phyloP scores from a whole-genome alignment of 495 filamentous ascomycete genomes.

The Bryoglossum gracile region DNA sequence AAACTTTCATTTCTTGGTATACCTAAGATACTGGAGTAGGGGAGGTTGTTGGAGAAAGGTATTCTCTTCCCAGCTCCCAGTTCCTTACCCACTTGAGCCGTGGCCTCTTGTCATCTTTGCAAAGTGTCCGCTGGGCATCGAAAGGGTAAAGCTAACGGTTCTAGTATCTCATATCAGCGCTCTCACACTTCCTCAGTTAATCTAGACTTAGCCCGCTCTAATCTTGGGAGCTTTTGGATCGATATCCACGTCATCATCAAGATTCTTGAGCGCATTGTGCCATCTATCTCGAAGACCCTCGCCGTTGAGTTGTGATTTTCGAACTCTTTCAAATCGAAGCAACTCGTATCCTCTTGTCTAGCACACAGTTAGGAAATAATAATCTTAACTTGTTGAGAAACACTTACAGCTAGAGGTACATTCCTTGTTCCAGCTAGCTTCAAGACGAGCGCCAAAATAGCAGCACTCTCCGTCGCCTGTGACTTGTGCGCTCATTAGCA shows the following conservation, averaged over 20 bases:
- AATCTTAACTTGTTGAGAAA: not conserved
- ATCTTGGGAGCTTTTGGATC: slow-evolving; percentile 48
- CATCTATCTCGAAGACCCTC: slow-evolving; percentile 46
- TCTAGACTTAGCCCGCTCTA: slow-evolving; percentile 12
- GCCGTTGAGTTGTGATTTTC: slow-evolving; percentile 42
- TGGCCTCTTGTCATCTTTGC: slow-evolving; percentile 36
- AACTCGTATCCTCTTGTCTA: slow-evolving; percentile 47
- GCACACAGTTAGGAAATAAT: not conserved
- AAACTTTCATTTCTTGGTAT: too few species aligned
- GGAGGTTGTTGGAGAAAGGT: too few species aligned
- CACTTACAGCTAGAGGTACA: slow-evolving; percentile 35
- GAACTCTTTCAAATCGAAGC: slow-evolving; percentile 38
- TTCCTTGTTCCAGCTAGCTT: slow-evolving; percentile 37
- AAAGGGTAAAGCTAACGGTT: slow-evolving; percentile 45
- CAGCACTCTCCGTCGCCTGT: slow-evolving; percentile 44
- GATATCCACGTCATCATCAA: slow-evolving; percentile 40
- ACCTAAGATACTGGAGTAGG: too few species aligned
- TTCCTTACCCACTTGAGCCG: slow-evolving; percentile 32
- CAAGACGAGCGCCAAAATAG: slow-evolving; percentile 38
- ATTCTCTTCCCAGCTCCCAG: slow-evolving; percentile 33
- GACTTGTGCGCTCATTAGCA: slow-evolving; percentile 43
- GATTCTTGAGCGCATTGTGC: slow-evolving; percentile 42
- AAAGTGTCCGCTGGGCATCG: slow-evolving; percentile 42
- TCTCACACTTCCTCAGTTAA: not conserved
- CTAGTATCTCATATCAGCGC: not conserved